Percentiles rank a stretch among this genome's conserved stretches.
phyloP scores from a whole-genome alignment of 176 grass and related monocot species.

The Cenchrus americanus region DNA sequence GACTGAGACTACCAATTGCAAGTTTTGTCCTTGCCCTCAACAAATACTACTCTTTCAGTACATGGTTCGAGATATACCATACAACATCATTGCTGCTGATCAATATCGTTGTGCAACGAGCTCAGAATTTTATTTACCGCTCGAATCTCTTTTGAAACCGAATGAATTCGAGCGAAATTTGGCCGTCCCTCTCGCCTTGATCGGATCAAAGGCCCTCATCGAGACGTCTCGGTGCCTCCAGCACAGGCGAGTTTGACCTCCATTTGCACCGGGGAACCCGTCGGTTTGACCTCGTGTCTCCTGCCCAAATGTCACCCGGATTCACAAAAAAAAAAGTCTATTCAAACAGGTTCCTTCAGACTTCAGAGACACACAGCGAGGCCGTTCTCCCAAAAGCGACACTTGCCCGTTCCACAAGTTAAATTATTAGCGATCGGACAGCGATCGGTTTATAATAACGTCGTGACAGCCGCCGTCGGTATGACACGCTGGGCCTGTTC shows the following conservation, averaged over 20 bases:
- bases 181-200: background rate
- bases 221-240: slow-evolving; percentile 7
- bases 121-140: background rate
- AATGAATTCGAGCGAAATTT: background rate
- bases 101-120: background rate
- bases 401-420: slow-evolving; percentile 30
- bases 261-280: background rate
- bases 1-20: slow-evolving; percentile 12
- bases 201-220: background rate
- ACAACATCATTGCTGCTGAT: background rate
- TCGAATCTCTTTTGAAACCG: background rate
- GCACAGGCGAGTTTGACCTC: slow-evolving; percentile 7
- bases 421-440: slow-evolving; percentile 7
- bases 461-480: background rate
- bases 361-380: background rate
- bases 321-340: background rate
- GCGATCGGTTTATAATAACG: slow-evolving; percentile 14
- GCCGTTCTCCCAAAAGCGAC: slow-evolving; percentile 35
- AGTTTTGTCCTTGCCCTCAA: background rate
- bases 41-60: background rate
- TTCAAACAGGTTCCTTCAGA: background rate
- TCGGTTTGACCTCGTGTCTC: slow-evolving; percentile 21
- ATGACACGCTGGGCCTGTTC: background rate
- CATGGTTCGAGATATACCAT: background rate
- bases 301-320: background rate